phyloP scores from a whole-genome alignment of 257 asterid genomes.

The Nicotiana tomentosiformis region DNA sequence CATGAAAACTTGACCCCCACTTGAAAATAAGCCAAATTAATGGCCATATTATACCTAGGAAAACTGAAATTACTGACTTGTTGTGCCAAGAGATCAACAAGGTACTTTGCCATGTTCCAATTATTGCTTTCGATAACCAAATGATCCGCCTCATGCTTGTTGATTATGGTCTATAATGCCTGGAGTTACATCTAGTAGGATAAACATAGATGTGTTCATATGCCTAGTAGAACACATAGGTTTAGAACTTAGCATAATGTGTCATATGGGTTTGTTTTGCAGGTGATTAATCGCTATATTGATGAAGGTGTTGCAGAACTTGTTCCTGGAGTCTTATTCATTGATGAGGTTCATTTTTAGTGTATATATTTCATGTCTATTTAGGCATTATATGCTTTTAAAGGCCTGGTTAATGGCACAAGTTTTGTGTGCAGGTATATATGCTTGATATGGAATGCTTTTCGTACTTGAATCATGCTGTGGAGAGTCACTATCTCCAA shows the following conservation, averaged over 20 bases:
- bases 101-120: slow-evolving; percentile 27
- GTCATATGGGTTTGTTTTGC: background rate
- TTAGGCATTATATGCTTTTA: background rate
- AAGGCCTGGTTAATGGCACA: background rate
- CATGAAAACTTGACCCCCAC: too few species aligned
- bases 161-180: too few species aligned
- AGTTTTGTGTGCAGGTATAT: slow-evolving; percentile 45
- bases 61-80: slow-evolving; percentile 90
- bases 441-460: slow-evolving; percentile 94
- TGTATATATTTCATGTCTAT: background rate
- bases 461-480: slow-evolving; percentile 76
- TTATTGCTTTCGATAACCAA: background rate
- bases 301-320: slow-evolving; percentile 93
- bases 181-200: too few species aligned
- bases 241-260: too few species aligned
- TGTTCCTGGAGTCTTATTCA: slow-evolving; percentile 70
- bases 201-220: too few species aligned
- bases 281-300: slow-evolving; percentile 82
- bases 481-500: slow-evolving; percentile 82
- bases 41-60: slow-evolving; percentile 14
- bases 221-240: too few species aligned
- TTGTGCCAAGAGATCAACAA: slow-evolving; percentile 85
- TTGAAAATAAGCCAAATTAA: too few species aligned
- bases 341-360: slow-evolving; percentile 67
- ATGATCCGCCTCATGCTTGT: background rate